Conservation (phyloP, 192 early-diverging fungal genomes). For the Coemansia biformis region DNA sequence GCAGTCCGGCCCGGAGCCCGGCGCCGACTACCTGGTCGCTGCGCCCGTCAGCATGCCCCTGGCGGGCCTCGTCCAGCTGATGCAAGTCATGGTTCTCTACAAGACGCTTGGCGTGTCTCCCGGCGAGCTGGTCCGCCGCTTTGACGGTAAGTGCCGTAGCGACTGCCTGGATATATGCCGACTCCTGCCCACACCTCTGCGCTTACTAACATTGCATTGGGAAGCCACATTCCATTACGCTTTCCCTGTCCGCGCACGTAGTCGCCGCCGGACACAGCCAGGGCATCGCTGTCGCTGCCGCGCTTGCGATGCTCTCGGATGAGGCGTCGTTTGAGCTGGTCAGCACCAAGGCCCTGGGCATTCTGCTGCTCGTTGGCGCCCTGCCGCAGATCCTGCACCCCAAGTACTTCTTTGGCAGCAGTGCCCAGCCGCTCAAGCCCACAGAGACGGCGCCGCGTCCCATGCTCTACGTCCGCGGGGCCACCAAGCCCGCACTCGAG, state of each 20-base stretch:
- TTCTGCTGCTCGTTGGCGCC: constrained; percentile 77
- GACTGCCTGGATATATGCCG: too few relatives aligned
- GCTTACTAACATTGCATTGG: too few relatives aligned
- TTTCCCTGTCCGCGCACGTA: constrained; percentile 4
- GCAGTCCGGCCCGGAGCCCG: not conserved
- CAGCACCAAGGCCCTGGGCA: constrained; percentile 69
- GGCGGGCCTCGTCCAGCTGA: constrained; percentile 82
- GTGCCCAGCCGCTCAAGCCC: not conserved
- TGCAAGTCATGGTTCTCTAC: constrained; percentile 67
- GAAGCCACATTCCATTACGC: not conserved
- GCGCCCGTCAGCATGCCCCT: constrained; percentile 54
- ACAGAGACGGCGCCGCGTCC: constrained; percentile 8
- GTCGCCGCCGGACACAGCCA: constrained; percentile 74
- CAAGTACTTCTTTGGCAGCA: not conserved
- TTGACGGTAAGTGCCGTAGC: constrained; percentile 29
- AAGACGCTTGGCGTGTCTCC: constrained; percentile 57
- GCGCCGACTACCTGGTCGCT: not conserved
- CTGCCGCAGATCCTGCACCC: constrained; percentile 62
- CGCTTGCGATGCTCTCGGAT: constrained; percentile 68
- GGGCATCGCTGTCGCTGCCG: constrained; percentile 78
- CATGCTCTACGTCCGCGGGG: constrained; percentile 18
- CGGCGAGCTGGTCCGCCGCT: constrained; percentile 14
- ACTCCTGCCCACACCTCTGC: too few relatives aligned
- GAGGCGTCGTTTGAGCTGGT: constrained; percentile 71
- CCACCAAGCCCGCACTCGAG: constrained; percentile 2